phyloP scores from a whole-genome alignment of 2,329 filamentous ascomycete species.

The Raffaelea albimanens region DNA sequence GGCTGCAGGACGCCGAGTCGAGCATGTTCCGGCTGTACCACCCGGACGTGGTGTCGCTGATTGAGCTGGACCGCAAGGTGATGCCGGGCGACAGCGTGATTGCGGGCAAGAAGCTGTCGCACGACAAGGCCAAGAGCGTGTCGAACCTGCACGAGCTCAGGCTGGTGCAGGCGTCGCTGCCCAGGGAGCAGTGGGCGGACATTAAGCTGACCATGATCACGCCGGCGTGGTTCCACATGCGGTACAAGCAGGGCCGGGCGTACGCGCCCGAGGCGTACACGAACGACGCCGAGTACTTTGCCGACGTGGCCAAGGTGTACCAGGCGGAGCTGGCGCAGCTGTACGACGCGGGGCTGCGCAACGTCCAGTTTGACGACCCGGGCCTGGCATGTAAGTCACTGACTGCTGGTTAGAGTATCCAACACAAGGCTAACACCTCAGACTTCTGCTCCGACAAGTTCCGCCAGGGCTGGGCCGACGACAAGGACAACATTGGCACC shows the following conservation, averaged over 20 bases:
- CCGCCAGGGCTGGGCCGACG: constrained; percentile 58
- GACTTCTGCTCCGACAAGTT: constrained; percentile 68
- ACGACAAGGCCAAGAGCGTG: constrained; percentile 29
- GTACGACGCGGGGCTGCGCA: constrained; percentile 52
- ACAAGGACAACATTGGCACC: constrained; percentile 56
- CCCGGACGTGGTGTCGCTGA: constrained; percentile 43
- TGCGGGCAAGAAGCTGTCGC: constrained; percentile 35
- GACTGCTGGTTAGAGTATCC: no score
- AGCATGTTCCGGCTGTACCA: constrained; percentile 45
- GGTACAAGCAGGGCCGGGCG: constrained; percentile 45
- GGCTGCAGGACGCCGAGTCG: constrained; percentile 40
- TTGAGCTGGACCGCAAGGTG: constrained; percentile 42
- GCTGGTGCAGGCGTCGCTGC: constrained; percentile 35
- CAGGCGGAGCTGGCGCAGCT: constrained; percentile 51
- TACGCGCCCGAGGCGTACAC: constrained; percentile 47
- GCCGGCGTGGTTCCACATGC: constrained; percentile 43
- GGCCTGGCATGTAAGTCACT: constrained; percentile 58
- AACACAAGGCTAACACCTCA: constrained; percentile 18
- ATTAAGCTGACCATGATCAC: constrained; percentile 48
- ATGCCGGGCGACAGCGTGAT: constrained; percentile 49
- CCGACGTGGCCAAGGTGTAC: constrained; percentile 56
- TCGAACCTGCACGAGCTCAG: constrained; percentile 42
- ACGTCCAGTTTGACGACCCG: constrained; percentile 61
- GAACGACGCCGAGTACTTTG: constrained; percentile 53
- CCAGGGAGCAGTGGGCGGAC: constrained; percentile 36